Percentiles rank a stretch among this genome's conserved stretches.
Evolutionary conservation across 768 basidiomycete species (phyloP).

Genomic region (Artomyces pyxidatus): DNA sequence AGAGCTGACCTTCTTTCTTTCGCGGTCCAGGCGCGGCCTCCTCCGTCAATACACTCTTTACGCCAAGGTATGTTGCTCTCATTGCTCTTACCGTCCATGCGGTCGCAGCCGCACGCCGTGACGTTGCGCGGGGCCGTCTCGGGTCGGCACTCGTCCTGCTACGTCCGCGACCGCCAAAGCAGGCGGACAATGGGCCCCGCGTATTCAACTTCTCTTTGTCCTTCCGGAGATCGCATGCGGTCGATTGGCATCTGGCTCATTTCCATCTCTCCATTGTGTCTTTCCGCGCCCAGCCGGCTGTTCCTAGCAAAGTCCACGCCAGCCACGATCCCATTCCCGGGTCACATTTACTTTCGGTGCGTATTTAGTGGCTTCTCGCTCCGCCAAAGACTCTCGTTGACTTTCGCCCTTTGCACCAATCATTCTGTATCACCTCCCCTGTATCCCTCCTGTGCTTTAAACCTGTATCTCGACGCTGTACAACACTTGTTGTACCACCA

Average conservation of each 20-base stretch:
- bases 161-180: not conserved
- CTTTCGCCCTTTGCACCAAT: not conserved
- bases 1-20: conserved; percentile 4
- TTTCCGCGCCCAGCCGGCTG: not conserved
- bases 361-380: not conserved
- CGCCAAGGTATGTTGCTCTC: conserved; percentile 36
- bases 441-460: not conserved
- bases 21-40: conserved; percentile 56
- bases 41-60: conserved; percentile 58
- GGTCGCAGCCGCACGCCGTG: too few relatives aligned
- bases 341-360: not conserved
- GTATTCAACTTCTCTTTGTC: not conserved
- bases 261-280: not conserved
- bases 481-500: not conserved
- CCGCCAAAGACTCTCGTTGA: not conserved
- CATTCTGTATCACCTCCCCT: not conserved
- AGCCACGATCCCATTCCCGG: conserved; percentile 1
- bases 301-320: not conserved
- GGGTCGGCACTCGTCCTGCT: not conserved
- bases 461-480: not conserved
- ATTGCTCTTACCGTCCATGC: not conserved
- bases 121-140: too few relatives aligned
- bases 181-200: conserved; percentile 1
- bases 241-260: not conserved
- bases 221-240: not conserved